These are phyloP conservation scores for Colletotrichum sp. DNA, from an alignment of 2,329 filamentous ascomycete genomes.

Conservation along the genomic window DNA sequence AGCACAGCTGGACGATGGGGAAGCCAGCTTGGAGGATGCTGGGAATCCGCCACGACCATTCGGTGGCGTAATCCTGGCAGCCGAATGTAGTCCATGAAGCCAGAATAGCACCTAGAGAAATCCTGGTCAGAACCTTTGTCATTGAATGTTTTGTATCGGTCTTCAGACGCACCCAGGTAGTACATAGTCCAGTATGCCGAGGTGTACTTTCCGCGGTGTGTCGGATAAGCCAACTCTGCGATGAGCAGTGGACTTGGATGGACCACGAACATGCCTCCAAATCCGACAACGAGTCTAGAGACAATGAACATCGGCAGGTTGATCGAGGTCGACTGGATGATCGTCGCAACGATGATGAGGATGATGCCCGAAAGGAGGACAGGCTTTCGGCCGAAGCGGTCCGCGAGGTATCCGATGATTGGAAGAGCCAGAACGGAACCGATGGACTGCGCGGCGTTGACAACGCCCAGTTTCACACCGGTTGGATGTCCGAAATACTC, in stretches of 20 bases:
- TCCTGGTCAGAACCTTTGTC: neutral
- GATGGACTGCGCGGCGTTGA: conserved; percentile 48
- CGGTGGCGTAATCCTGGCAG: neutral
- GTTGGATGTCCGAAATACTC: conserved; percentile 33
- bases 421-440: conserved; percentile 47
- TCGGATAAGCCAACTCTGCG: conserved; percentile 37
- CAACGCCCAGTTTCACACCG: conserved; percentile 36
- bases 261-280: conserved; percentile 44
- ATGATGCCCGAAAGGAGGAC: conserved; percentile 38
- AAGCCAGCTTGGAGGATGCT: conserved; percentile 4
- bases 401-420: conserved; percentile 40
- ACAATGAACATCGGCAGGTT: conserved; percentile 39
- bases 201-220: conserved; percentile 37
- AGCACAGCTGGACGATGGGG: conserved; percentile 3
- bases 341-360: conserved; percentile 37
- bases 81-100: conserved; percentile 23
- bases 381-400: conserved; percentile 41
- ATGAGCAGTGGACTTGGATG: conserved; percentile 39
- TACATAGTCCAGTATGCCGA: conserved; percentile 38
- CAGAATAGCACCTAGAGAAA: conserved; percentile 14
- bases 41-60: conserved; percentile 11
- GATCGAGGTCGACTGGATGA: conserved; percentile 39
- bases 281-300: conserved; percentile 35
- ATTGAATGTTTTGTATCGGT: too few species aligned
- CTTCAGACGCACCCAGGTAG: conserved; percentile 23